Base-by-base conservation (phyloP, 2,329 filamentous ascomycete genomes). In the Colletotrichum brevisporum region DNA sequence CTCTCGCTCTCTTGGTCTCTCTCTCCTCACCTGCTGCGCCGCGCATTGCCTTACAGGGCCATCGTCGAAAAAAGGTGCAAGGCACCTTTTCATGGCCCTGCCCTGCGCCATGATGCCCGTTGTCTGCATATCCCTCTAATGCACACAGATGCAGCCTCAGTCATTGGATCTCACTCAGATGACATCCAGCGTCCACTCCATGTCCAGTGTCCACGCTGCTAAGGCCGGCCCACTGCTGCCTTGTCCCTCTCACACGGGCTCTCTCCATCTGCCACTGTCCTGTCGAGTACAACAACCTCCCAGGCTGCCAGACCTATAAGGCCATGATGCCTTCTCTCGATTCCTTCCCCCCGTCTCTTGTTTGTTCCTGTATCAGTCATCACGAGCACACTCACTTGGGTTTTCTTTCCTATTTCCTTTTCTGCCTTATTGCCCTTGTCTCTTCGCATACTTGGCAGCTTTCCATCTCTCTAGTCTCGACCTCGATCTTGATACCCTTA, bases 231-330 rank as follows among this genome's bases (percentile, higher is more conserved):
- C 67, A 70, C 67, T 67, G 67, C 67, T 70, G 67, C 67, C 67
- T 70, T 70, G 71, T 62, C 47, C 50, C 43, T 59, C 70, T 71
- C 71, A 74, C 76, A 73, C 24, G n/a, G n/a, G n/a, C n/a, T 70
- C 73, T 74, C 47, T 52, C 57, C 41, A 70, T 71, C 71, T 74
- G 76, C 74, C 43, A 70, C 48, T 74, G 63, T 75, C 74, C 31
- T 36, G 31, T 76, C 73, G 70, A 74, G 75, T 72, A 75, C 74
- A 71, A 71, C 72, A 72, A 65, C 54, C 31, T 64, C 56, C 77
- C 77, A 82, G 81, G 79, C 79, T 81, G 73, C 74, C 79, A 78
- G 77, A 75, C 71, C 78, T 88, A 88, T 88, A 88, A 88, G 85
- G 85, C 83, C 85, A 76, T 82, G 81, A 86, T 86, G 79, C 77